phyloP scores from a whole-genome alignment of 805 yeast genomes.

The Diddensiella transvaalensis region DNA sequence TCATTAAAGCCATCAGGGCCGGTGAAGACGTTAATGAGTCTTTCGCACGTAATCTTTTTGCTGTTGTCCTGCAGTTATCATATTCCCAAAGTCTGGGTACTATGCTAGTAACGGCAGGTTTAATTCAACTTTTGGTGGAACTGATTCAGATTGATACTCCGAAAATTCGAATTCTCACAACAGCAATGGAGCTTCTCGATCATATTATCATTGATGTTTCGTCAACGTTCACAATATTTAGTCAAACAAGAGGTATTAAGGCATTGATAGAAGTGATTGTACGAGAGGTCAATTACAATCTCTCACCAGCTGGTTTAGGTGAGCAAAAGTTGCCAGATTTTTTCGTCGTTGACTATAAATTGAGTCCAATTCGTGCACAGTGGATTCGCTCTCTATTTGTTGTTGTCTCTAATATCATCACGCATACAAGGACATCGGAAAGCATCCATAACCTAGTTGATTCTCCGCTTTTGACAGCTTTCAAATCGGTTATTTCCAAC shows the following conservation, averaged over 20 bases:
- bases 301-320: constrained; percentile 26
- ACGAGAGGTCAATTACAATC: constrained; percentile 61
- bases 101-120: constrained; percentile 69
- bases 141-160: constrained; percentile 52
- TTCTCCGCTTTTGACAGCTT: constrained; percentile 63
- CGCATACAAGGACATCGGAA: constrained; percentile 71
- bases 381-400: constrained; percentile 58
- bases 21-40: constrained; percentile 46
- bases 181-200: constrained; percentile 59
- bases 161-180: constrained; percentile 55
- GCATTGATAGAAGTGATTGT: constrained; percentile 57
- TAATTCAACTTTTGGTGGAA: constrained; percentile 60
- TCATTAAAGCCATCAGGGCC: constrained; percentile 48
- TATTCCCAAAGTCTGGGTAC: constrained; percentile 36
- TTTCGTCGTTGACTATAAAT: constrained; percentile 39
- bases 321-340: constrained; percentile 46
- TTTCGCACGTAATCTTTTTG: constrained; percentile 48
- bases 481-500: constrained; percentile 56
- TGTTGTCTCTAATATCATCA: constrained; percentile 59
- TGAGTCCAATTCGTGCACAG: constrained; percentile 32
- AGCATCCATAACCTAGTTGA: constrained; percentile 81
- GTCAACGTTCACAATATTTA: constrained; percentile 54
- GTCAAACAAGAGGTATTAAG: constrained; percentile 62
- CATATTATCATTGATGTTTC: constrained; percentile 37
- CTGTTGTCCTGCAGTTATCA: constrained; percentile 54